Conservation (phyloP, 1,284 basidiomycete species). For the Cryptococcus neoformans region DNA sequence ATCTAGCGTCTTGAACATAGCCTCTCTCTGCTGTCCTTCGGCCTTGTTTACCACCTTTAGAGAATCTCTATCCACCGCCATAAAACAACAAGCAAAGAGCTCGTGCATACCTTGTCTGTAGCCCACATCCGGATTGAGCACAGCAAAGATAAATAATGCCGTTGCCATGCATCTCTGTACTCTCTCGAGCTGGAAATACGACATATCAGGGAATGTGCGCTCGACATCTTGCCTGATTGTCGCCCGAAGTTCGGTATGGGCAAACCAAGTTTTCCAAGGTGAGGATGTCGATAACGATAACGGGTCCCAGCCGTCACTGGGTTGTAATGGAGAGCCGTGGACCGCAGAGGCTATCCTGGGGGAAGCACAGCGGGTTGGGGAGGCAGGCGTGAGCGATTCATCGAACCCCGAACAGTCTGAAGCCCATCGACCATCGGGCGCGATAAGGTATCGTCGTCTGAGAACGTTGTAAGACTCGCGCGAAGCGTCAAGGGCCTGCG, state of each 20-base stretch:
- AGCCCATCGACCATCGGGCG: constrained; percentile 53
- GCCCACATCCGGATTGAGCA: constrained; percentile 71
- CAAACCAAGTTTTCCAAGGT: constrained; percentile 91
- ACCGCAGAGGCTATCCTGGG: constrained; percentile 1
- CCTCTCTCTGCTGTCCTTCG: constrained; percentile 8
- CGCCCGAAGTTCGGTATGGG: constrained; percentile 76
- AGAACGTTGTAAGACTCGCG: constrained; percentile 44
- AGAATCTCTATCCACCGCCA: constrained; percentile 78
- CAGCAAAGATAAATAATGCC: constrained; percentile 76
- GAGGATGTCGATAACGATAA: constrained; percentile 81
- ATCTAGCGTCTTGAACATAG: constrained; percentile 39
- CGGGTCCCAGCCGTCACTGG: constrained; percentile 67
- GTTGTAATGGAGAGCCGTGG: not conserved
- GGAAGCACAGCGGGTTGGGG: not conserved
- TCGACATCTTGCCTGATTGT: constrained; percentile 89
- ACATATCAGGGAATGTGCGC: constrained; percentile 89
- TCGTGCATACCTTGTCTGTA: constrained; percentile 94
- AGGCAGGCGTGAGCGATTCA: constrained; percentile 10
- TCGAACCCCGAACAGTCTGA: constrained; percentile 46
- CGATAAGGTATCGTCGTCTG: constrained; percentile 46
- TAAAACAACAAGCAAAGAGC: constrained; percentile 76
- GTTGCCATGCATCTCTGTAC: constrained; percentile 78
- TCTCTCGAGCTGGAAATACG: constrained; percentile 71
- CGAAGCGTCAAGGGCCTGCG: constrained; percentile 21
- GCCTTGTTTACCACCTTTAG: constrained; percentile 34